Evolutionary conservation across 495 filamentous ascomycete species (phyloP).

Genomic region (Neurospora cerealis): DNA sequence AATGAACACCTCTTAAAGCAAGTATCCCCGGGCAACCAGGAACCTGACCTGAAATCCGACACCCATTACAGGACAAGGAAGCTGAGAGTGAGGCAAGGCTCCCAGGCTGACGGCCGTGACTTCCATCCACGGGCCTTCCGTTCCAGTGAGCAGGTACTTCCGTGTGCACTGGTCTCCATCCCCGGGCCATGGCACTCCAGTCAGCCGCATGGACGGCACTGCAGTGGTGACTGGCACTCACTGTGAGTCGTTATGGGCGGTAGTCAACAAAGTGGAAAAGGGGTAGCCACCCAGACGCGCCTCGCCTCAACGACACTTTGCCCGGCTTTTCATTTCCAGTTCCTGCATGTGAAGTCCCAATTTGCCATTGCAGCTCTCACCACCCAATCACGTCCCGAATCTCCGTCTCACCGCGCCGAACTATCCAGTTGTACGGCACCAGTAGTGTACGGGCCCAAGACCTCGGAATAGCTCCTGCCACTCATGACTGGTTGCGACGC

Average conservation of each 20-base stretch:
- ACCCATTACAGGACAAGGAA: not conserved
- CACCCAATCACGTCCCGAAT: slow-evolving; percentile 10
- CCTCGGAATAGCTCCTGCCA: slow-evolving; percentile 3
- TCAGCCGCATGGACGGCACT: not conserved
- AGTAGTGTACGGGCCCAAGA: not conserved
- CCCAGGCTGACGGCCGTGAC: not conserved
- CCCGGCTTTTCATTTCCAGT: slow-evolving; percentile 22
- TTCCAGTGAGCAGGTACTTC: not conserved
- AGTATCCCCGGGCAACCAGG: not conserved
- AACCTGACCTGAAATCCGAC: not conserved
- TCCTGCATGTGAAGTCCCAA: slow-evolving; percentile 22
- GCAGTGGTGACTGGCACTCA: not conserved
- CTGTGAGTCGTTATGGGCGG: not conserved
- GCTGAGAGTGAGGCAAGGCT: not conserved
- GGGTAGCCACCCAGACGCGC: slow-evolving; percentile 8
- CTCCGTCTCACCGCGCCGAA: not conserved
- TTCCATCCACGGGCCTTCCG: not conserved
- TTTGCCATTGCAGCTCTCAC: slow-evolving; percentile 4
- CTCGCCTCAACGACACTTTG: slow-evolving; percentile 3
- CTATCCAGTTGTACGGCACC: not conserved
- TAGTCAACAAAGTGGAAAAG: slow-evolving; percentile 8
- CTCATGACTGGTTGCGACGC: not conserved
- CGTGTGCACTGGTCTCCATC: not conserved
- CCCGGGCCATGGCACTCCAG: not conserved
- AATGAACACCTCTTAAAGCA: not conserved